phyloP scores from a whole-genome alignment of 305 asterid genomes.

The Fraxinus greggii region DNA sequence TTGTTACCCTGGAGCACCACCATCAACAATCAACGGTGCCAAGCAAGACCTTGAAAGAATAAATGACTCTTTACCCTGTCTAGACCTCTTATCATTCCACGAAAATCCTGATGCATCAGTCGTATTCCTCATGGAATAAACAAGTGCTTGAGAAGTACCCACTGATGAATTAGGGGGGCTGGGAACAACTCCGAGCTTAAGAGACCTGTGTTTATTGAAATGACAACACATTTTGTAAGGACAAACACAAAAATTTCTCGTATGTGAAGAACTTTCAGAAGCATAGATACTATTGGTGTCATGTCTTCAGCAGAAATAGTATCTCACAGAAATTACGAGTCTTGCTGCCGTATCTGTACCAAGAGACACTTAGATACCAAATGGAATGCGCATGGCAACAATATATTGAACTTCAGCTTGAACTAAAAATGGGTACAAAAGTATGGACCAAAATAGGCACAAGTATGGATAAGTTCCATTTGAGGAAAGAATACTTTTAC shows the following conservation, averaged over 20 bases:
- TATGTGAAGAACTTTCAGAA: slow-evolving; percentile 10
- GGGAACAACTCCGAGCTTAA: slow-evolving; percentile 72
- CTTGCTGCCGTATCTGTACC: slow-evolving; percentile 1
- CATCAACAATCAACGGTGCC: slow-evolving; percentile 62
- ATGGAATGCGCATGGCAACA: not conserved
- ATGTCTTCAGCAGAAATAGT: not conserved
- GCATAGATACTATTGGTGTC: slow-evolving; percentile 1
- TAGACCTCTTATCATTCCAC: slow-evolving; percentile 65
- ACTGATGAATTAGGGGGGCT: slow-evolving; percentile 40
- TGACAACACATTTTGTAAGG: not conserved
- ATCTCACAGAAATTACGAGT: not conserved
- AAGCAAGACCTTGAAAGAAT: slow-evolving; percentile 73
- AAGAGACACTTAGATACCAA: not conserved
- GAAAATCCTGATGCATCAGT: slow-evolving; percentile 62
- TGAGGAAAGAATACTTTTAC: not conserved
- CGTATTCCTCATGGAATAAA: slow-evolving; percentile 55
- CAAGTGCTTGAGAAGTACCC: slow-evolving; percentile 45
- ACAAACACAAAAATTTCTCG: slow-evolving; percentile 11
- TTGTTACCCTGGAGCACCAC: slow-evolving; percentile 67
- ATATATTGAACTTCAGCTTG: not conserved
- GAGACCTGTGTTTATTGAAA: slow-evolving; percentile 48
- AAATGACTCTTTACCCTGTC: slow-evolving; percentile 68
- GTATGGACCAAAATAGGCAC: not conserved
- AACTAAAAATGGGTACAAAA: not conserved
- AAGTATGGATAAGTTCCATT: not conserved